These are phyloP conservation scores for Elongisporangium anandrum DNA, from an alignment of 352 stramenopile genomes.

Conservation along the genomic window DNA sequence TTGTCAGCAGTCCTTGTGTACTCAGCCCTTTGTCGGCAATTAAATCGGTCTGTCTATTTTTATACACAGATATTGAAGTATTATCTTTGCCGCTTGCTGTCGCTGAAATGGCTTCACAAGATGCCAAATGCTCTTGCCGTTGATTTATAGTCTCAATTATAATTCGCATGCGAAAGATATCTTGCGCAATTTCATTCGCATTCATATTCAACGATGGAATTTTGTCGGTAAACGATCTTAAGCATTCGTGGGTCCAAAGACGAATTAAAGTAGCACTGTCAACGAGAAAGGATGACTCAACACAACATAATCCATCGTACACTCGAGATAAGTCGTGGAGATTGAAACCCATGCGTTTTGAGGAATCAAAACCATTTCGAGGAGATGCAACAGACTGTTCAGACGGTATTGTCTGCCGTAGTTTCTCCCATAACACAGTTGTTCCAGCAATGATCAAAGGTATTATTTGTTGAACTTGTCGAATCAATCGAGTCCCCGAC, in stretches of 20 bases:
- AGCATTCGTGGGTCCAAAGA: slow-evolving; percentile 48
- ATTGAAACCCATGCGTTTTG: slow-evolving; percentile 12
- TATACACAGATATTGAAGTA: background rate
- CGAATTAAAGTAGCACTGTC: slow-evolving; percentile 38
- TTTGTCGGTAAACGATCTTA: slow-evolving; percentile 27
- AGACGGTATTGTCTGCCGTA: slow-evolving; percentile 5
- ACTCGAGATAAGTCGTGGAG: slow-evolving; percentile 46
- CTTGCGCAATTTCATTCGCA: slow-evolving; percentile 1
- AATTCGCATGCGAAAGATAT: slow-evolving; percentile 15
- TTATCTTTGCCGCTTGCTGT: background rate
- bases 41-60: background rate
- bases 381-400: background rate
- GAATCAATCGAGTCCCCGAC: slow-evolving; percentile 8
- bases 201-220: background rate
- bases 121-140: background rate
- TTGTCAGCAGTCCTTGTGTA: background rate
- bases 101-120: background rate
- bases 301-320: slow-evolving; percentile 41
- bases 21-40: background rate
- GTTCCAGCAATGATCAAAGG: slow-evolving; percentile 30
- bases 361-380: background rate
- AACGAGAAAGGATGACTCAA: slow-evolving; percentile 23
- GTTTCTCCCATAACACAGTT: slow-evolving; percentile 47
- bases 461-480: slow-evolving; percentile 14
- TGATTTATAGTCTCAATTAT: slow-evolving; percentile 13